phyloP scores from a whole-genome alignment of 148 eudicot species.

The Rhododendron vialii region DNA sequence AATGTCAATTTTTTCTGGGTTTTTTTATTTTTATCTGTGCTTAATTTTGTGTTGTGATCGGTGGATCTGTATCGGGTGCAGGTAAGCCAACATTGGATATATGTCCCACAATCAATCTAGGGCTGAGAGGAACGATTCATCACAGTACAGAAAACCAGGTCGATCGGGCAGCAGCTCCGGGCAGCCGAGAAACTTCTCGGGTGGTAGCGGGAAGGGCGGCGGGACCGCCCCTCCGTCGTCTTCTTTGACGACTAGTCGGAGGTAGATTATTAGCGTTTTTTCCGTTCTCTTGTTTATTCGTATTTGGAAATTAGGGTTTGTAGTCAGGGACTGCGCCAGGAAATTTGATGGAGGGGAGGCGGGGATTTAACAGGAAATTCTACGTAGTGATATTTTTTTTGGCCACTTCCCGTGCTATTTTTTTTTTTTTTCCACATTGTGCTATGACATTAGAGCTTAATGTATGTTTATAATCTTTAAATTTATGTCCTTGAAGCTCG shows the following conservation, averaged over 20 bases:
- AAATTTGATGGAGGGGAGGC: too few species aligned
- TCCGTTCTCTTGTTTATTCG: background rate
- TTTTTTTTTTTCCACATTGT: too few species aligned
- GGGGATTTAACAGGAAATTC: too few species aligned
- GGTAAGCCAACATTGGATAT: slow-evolving; percentile 31
- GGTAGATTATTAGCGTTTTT: slow-evolving; percentile 29
- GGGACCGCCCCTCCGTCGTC: slow-evolving; percentile 46
- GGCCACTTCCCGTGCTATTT: too few species aligned
- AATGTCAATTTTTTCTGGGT: background rate
- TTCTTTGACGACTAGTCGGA: slow-evolving; percentile 28
- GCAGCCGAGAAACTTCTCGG: slow-evolving; percentile 45
- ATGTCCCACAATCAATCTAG: slow-evolving; percentile 89
- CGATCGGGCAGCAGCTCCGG: slow-evolving; percentile 43
- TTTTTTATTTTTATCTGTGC: background rate
- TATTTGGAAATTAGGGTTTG: slow-evolving; percentile 19
- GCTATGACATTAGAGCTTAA: too few species aligned
- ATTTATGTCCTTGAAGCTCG: too few species aligned
- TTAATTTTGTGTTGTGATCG: background rate
- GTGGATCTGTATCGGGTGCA: slow-evolving; percentile 18
- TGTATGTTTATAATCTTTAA: too few species aligned
- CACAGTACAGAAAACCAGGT: slow-evolving; percentile 46
- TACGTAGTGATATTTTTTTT: too few species aligned
- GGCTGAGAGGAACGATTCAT: slow-evolving; percentile 59
- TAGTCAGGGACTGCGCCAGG: background rate
- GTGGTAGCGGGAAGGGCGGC: slow-evolving; percentile 32